Evolutionary conservation across 139 green algal species (phyloP).

Genomic region (Limnomonas spitsbergensis): DNA sequence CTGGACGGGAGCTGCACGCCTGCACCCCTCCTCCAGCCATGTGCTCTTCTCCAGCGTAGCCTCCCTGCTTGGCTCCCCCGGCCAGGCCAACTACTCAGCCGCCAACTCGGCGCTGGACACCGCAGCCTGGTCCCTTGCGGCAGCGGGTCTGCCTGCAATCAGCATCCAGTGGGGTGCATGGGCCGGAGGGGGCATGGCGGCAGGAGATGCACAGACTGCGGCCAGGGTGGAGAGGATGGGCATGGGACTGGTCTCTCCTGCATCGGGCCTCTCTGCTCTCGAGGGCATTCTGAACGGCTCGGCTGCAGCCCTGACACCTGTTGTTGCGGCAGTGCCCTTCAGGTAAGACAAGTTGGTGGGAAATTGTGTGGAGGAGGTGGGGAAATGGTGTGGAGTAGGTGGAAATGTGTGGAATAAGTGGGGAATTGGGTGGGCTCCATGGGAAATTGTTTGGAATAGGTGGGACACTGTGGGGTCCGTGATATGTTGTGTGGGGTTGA

Average conservation of each 20-base stretch:
- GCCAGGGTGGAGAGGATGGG: constrained; percentile 41
- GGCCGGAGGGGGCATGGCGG: constrained; percentile 53
- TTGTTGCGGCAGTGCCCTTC: constrained; percentile 46
- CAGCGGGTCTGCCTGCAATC: constrained; percentile 5
- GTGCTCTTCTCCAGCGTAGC: constrained; percentile 77
- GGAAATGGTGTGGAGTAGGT: too few relatives aligned
- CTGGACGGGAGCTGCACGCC: background rate
- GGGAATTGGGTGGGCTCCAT: too few relatives aligned
- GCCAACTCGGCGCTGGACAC: constrained; percentile 73
- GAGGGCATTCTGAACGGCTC: background rate
- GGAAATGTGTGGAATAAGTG: too few relatives aligned
- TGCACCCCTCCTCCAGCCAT: constrained; percentile 28
- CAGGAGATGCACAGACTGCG: constrained; percentile 1
- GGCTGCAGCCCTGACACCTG: background rate
- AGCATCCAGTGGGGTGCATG: constrained; percentile 44
- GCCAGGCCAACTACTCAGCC: constrained; percentile 75
- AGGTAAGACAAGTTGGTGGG: too few relatives aligned
- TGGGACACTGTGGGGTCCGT: too few relatives aligned
- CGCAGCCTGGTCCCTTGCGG: background rate
- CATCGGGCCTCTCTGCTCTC: constrained; percentile 43
- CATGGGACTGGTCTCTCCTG: constrained; percentile 45
- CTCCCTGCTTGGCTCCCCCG: constrained; percentile 66
- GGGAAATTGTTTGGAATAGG: too few relatives aligned
- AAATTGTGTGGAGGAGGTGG: too few relatives aligned
- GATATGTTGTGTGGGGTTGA: too few relatives aligned